Conservation (phyloP, 78 protist species). For the Dictyostelium citrinum region DNA sequence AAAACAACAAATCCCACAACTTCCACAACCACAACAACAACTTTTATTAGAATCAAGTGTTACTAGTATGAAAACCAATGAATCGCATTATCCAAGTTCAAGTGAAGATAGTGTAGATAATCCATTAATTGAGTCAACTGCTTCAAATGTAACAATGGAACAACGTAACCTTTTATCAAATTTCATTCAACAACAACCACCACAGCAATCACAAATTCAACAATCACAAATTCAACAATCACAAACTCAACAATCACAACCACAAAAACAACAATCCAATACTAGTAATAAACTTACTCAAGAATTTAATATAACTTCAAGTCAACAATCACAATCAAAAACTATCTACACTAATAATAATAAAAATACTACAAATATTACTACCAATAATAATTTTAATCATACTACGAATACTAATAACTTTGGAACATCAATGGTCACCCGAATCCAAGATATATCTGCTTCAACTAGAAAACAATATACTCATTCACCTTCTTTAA, state of each 20-base stretch:
- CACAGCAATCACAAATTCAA: not conserved
- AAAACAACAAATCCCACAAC: not conserved
- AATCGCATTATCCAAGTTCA: constrained; percentile 5
- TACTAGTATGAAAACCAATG: not conserved
- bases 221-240: not conserved
- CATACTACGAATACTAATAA: not conserved
- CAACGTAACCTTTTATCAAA: not conserved
- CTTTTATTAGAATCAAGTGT: not conserved
- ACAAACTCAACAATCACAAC: not conserved
- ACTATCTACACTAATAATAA: not conserved
- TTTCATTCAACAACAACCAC: not conserved
- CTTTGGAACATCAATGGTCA: constrained; percentile 25
- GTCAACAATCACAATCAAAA: not conserved
- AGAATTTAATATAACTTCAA: not conserved
- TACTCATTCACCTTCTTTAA: constrained; percentile 56
- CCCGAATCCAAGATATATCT: not conserved
- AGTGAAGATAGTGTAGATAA: not conserved
- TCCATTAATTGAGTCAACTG: not conserved
- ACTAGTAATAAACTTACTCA: not conserved
- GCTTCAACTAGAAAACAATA: constrained; percentile 25
- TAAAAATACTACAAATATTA: not conserved
- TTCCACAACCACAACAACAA: not conserved
- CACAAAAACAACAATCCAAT: not conserved
- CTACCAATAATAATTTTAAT: not conserved
- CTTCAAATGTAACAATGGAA: not conserved